phyloP scores from a whole-genome alignment of 2,329 filamentous ascomycete species.

The Daldinia eschscholtzii region DNA sequence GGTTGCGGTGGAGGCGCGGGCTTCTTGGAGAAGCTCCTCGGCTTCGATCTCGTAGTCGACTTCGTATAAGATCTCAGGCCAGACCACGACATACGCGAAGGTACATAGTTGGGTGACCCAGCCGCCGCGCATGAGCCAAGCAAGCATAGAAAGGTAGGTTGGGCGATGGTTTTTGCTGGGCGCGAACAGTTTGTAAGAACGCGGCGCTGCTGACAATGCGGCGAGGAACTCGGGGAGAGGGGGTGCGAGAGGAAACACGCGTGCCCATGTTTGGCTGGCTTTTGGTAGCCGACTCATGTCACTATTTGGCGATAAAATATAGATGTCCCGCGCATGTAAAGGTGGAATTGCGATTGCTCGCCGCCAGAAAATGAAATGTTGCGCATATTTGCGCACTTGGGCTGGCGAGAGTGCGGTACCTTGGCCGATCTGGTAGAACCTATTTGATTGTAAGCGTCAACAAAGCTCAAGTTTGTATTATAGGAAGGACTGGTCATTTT shows the following conservation, averaged over 20 bases:
- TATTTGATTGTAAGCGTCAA: conserved; percentile 40
- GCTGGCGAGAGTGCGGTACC: conserved; percentile 79
- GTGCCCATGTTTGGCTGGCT: conserved; percentile 79
- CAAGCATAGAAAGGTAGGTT: conserved; percentile 89
- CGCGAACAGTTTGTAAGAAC: conserved; percentile 85
- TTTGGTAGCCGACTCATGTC: conserved; percentile 78
- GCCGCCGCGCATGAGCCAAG: conserved; percentile 91
- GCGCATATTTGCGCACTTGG: conserved; percentile 88
- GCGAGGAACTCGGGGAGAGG: conserved; percentile 89
- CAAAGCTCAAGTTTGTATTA: neutral
- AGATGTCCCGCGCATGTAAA: conserved; percentile 88
- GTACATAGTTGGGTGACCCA: conserved; percentile 96
- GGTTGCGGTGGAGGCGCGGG: conserved; percentile 38
- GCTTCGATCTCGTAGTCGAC: conserved; percentile 79
- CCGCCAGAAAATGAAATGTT: conserved; percentile 96
- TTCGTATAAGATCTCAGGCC: conserved; percentile 83
- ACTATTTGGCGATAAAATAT: conserved; percentile 91
- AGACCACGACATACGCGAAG: conserved; percentile 89
- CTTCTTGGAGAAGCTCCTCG: conserved; percentile 65
- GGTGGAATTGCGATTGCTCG: conserved; percentile 92
- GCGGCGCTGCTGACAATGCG: conserved; percentile 81
- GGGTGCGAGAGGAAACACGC: conserved; percentile 85
- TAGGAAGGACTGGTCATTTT: neutral
- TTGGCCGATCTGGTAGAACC: conserved; percentile 77
- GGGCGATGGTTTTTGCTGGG: conserved; percentile 89